phyloP scores from a whole-genome alignment of 106 monocot species.

The Agapanthus africanus region DNA sequence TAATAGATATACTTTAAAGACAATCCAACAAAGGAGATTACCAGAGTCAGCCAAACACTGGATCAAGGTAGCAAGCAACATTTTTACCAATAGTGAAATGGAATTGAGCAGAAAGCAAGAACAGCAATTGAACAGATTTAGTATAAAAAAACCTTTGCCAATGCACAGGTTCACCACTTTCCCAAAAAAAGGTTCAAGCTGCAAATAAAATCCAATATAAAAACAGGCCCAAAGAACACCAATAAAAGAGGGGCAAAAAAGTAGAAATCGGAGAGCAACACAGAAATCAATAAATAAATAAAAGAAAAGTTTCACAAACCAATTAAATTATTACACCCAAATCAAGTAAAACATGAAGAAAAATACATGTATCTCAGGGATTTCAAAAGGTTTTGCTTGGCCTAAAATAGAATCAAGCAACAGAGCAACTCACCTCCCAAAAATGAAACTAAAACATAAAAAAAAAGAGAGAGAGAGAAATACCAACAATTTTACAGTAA shows the following conservation, averaged over 20 bases:
- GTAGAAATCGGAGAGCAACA: not conserved
- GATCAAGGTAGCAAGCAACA: no score
- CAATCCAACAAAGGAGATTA: not conserved
- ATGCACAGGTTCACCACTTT: not conserved
- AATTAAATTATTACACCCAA: no score
- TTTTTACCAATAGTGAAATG: not conserved
- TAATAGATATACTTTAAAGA: not conserved
- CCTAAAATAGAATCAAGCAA: not conserved
- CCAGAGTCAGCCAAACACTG: constrained; percentile 1
- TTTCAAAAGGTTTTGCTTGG: not conserved
- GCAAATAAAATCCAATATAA: not conserved
- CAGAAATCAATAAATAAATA: not conserved
- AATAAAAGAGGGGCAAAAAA: not conserved
- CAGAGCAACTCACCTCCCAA: not conserved
- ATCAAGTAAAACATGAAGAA: not conserved
- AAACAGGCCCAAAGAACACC: not conserved
- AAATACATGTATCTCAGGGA: not conserved
- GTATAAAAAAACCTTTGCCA: not conserved
- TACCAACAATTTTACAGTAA: not conserved
- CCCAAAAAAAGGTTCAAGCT: not conserved
- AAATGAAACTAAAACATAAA: not conserved
- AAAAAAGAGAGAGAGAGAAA: not conserved
- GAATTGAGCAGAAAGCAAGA: not conserved
- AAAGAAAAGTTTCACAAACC: no score
- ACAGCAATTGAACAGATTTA: not conserved